Conservation (phyloP, 306 rosid species). For the Castanea crenata region DNA sequence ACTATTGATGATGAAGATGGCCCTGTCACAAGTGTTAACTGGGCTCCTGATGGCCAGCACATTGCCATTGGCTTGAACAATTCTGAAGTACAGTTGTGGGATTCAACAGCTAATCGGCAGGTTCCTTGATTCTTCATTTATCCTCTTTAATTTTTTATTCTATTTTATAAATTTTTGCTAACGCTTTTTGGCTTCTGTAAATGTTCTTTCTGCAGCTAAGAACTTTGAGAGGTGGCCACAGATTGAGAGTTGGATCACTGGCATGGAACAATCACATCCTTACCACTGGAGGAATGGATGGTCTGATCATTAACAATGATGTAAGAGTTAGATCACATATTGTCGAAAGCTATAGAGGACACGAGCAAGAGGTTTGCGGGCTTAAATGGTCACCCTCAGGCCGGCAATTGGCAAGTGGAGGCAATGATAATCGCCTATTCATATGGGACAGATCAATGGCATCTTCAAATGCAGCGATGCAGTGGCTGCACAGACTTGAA, state of each 20-base stretch:
- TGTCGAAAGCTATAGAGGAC: slow-evolving; percentile 73
- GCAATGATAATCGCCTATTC: slow-evolving; percentile 50
- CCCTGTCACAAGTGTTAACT: slow-evolving; percentile 65
- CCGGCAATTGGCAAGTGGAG: slow-evolving; percentile 52
- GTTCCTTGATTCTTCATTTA: slow-evolving; percentile 16
- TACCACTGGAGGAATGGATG: slow-evolving; percentile 83
- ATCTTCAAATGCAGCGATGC: slow-evolving; percentile 45
- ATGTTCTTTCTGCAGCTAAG: slow-evolving; percentile 51
- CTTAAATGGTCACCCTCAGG: slow-evolving; percentile 75
- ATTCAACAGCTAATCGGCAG: slow-evolving; percentile 45
- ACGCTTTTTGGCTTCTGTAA: background rate
- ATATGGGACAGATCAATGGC: slow-evolving; percentile 51
- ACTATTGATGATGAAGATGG: slow-evolving; percentile 59
- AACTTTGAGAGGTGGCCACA: slow-evolving; percentile 61
- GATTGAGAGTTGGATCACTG: slow-evolving; percentile 66
- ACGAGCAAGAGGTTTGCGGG: slow-evolving; percentile 79
- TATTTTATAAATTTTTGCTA: background rate
- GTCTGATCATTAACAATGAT: slow-evolving; percentile 62
- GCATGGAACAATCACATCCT: slow-evolving; percentile 82
- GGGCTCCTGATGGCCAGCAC: slow-evolving; percentile 82
- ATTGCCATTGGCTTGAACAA: slow-evolving; percentile 72
- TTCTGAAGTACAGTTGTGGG: slow-evolving; percentile 79
- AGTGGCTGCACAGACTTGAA: slow-evolving; percentile 58
- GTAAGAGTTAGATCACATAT: slow-evolving; percentile 69
- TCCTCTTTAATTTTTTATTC: background rate